Conservation (phyloP, 208 protist species). For the Acanthamoeba healyi region DNA sequence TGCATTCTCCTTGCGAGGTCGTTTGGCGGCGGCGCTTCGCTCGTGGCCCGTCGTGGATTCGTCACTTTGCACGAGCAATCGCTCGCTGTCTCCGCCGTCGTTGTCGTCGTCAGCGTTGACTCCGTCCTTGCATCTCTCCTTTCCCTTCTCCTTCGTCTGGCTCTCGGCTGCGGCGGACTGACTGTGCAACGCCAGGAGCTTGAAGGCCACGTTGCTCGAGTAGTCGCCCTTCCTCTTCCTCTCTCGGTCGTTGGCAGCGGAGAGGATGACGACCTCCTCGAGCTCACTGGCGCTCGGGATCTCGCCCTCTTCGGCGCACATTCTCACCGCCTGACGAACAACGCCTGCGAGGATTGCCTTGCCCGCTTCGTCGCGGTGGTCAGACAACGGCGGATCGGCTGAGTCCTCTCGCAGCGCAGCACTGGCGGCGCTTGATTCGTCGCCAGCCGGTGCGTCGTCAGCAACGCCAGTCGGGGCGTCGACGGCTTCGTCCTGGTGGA, state of each 20-base stretch:
- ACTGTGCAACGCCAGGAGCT: background rate
- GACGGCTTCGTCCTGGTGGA: background rate
- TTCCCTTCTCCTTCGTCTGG: background rate
- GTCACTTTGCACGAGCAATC: too few relatives aligned
- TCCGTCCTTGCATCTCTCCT: background rate
- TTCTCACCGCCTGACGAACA: background rate
- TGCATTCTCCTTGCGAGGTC: background rate
- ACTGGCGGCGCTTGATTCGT: background rate
- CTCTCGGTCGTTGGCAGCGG: background rate
- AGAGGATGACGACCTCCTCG: background rate
- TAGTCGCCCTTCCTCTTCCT: slow-evolving; percentile 15
- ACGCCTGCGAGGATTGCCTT: background rate
- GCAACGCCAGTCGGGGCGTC: background rate
- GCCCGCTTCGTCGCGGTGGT: background rate
- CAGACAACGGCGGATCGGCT: background rate
- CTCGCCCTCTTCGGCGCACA: background rate
- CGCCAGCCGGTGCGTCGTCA: background rate
- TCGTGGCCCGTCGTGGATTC: background rate
- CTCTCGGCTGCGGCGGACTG: background rate
- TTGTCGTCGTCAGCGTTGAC: background rate
- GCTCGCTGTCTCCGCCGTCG: background rate
- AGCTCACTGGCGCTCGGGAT: background rate
- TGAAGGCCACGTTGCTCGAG: slow-evolving; percentile 49
- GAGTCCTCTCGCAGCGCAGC: too few relatives aligned
- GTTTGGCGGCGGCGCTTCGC: too few relatives aligned